Evolutionary conservation across 805 yeast genomes (phyloP).

Genomic region (Teunomyces lycoperdinae): DNA sequence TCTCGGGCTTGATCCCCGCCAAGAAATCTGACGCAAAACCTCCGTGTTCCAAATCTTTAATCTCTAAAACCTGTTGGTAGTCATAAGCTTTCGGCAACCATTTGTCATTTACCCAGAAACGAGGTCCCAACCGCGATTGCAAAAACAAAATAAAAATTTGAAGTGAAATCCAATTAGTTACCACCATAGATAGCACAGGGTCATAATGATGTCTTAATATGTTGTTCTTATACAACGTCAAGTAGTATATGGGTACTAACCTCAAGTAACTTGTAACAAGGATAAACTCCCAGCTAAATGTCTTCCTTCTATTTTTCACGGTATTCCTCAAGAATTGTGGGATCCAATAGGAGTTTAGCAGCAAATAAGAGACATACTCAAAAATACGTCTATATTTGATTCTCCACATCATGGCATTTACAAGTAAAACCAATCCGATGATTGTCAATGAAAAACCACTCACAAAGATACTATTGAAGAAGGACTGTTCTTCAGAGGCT

Average conservation of each 20-base stretch:
- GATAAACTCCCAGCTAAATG: constrained; percentile 72
- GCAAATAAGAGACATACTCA: constrained; percentile 53
- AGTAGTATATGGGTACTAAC: constrained; percentile 61
- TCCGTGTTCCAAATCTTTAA: constrained; percentile 60
- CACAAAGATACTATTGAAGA: constrained; percentile 25
- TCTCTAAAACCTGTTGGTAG: constrained; percentile 67
- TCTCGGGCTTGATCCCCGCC: constrained; percentile 26
- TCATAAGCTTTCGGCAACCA: constrained; percentile 80
- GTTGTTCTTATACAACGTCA: constrained; percentile 51
- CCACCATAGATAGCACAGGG: constrained; percentile 42
- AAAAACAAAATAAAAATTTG: constrained; percentile 59
- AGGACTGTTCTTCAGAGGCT: constrained; percentile 17
- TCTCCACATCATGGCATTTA: constrained; percentile 66
- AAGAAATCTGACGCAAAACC: constrained; percentile 52
- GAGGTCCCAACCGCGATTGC: constrained; percentile 71
- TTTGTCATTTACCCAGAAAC: constrained; percentile 77
- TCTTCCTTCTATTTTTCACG: constrained; percentile 61
- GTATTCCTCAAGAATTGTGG: constrained; percentile 85
- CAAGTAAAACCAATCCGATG: constrained; percentile 44
- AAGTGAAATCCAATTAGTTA: constrained; percentile 53
- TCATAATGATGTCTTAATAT: constrained; percentile 72
- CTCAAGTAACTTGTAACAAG: constrained; percentile 63
- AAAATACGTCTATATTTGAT: constrained; percentile 48
- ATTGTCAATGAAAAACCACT: constrained; percentile 25
- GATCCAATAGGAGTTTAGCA: constrained; percentile 74